Evolutionary conservation across 2,329 filamentous ascomycete species (phyloP).

Genomic region (Balansia obtecta): DNA sequence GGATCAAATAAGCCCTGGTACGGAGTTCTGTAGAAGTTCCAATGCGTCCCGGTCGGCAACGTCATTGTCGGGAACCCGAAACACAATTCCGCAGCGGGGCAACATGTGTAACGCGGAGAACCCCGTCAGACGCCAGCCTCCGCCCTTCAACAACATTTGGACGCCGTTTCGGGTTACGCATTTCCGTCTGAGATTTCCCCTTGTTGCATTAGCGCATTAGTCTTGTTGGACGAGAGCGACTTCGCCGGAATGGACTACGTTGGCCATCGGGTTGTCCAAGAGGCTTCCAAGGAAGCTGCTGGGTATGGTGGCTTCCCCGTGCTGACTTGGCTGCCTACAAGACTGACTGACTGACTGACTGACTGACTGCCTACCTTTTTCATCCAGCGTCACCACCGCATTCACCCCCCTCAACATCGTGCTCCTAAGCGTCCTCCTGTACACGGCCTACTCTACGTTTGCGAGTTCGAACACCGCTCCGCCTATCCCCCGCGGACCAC

Average conservation of each 20-base stretch:
- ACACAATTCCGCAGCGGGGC: no score
- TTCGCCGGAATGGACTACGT: slow-evolving; percentile 40
- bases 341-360: no score
- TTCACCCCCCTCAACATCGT: slow-evolving; percentile 54
- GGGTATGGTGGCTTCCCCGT: slow-evolving; percentile 18
- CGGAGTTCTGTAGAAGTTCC: no score
- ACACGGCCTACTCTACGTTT: slow-evolving; percentile 43
- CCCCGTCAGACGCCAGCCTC: no score
- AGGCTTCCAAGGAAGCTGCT: slow-evolving; percentile 32
- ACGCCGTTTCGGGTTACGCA: not conserved
- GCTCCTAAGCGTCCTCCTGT: slow-evolving; percentile 41
- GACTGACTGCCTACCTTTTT: no score
- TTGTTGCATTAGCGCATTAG: no score
- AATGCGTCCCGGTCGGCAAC: no score
- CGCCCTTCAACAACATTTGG: no score
- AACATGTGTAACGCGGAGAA: no score
- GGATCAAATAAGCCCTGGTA: no score
- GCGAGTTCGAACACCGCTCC: slow-evolving; percentile 36
- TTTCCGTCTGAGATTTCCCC: not conserved
- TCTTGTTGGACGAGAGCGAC: not conserved
- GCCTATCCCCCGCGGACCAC: slow-evolving; percentile 36
- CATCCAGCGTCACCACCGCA: slow-evolving; percentile 15
- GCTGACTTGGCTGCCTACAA: not conserved
- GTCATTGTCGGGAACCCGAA: no score
- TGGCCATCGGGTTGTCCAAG: slow-evolving; percentile 40